phyloP scores from a whole-genome alignment of 2,329 filamentous ascomycete genomes.

The Ophiocordyceps polyrhachis-furcata region DNA sequence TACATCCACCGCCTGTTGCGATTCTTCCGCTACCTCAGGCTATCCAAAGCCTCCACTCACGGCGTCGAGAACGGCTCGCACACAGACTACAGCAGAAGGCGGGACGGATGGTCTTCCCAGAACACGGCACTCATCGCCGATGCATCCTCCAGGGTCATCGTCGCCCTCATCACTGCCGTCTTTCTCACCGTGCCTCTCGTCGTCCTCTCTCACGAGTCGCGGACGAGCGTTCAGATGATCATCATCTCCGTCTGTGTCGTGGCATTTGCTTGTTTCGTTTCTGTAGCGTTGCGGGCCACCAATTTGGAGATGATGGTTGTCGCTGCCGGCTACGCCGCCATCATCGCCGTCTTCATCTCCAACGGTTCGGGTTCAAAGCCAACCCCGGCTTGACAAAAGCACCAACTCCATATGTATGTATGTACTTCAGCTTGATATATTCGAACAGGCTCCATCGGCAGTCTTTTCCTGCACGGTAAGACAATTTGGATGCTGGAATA shows the following conservation, averaged over 20 bases:
- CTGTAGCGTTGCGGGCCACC: neutral
- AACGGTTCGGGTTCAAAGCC: neutral
- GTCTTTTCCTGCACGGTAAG: no score
- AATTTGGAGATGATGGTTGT: neutral
- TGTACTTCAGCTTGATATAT: no score
- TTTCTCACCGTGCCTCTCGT: neutral
- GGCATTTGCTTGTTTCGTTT: neutral
- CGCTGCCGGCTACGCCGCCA: neutral
- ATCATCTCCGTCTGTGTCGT: neutral
- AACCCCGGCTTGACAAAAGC: no score
- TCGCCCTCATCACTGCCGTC: neutral
- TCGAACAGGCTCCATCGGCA: no score
- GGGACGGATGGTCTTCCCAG: neutral
- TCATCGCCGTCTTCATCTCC: neutral
- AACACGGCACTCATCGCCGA: neutral
- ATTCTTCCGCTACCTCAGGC: neutral
- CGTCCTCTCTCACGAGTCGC: neutral
- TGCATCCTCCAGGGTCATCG: neutral
- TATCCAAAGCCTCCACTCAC: neutral
- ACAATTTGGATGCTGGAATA: no score
- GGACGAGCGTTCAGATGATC: neutral
- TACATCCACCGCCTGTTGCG: neutral
- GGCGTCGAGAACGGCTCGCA: neutral
- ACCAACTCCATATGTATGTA: no score
- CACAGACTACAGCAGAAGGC: neutral